These are phyloP conservation scores for Clavariopsis aquatica DNA, from an alignment of 495 filamentous ascomycete species.

Conservation along the genomic window DNA sequence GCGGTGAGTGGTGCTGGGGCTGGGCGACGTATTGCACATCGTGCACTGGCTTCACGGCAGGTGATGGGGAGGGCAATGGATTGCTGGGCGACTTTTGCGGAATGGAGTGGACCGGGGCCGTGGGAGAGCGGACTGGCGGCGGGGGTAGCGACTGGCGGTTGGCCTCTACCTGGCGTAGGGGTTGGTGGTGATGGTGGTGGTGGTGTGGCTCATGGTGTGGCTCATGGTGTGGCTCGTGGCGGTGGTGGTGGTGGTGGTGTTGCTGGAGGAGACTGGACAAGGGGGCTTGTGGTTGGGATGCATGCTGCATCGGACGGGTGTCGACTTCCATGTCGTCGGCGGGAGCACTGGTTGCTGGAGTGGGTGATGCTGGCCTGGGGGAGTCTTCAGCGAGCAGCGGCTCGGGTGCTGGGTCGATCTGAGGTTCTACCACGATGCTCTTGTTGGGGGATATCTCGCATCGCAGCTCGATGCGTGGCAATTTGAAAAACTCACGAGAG, in stretches of 20 bases:
- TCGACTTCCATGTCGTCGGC: constrained; percentile 33
- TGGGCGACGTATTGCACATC: constrained; percentile 12
- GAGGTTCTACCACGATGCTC: constrained; percentile 19
- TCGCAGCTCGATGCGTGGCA: constrained; percentile 33
- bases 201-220: constrained; percentile 10
- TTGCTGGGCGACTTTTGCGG: constrained; percentile 30
- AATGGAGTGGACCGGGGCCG: constrained; percentile 4
- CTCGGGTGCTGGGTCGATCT: constrained; percentile 8
- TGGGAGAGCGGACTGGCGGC: constrained; percentile 15
- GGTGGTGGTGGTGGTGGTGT: constrained; percentile 8
- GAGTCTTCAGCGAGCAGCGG: constrained; percentile 24
- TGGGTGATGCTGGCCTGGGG: constrained; percentile 10
- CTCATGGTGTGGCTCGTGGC: constrained; percentile 9
- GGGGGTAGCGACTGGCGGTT: constrained; percentile 26
- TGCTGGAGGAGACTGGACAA: constrained; percentile 12
- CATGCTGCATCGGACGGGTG: constrained; percentile 18
- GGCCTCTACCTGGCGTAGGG: constrained; percentile 25
- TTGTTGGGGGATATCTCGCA: constrained; percentile 22
- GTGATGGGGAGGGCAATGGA: constrained; percentile 20
- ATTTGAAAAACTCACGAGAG: constrained; percentile 37
- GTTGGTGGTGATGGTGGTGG: constrained; percentile 26
- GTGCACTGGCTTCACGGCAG: constrained; percentile 17
- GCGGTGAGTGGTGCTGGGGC: constrained; percentile 2
- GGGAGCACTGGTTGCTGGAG: not conserved
- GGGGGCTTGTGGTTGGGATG: constrained; percentile 24